Conservation (phyloP, 306 rosid species). For the Calophaca sinica region DNA sequence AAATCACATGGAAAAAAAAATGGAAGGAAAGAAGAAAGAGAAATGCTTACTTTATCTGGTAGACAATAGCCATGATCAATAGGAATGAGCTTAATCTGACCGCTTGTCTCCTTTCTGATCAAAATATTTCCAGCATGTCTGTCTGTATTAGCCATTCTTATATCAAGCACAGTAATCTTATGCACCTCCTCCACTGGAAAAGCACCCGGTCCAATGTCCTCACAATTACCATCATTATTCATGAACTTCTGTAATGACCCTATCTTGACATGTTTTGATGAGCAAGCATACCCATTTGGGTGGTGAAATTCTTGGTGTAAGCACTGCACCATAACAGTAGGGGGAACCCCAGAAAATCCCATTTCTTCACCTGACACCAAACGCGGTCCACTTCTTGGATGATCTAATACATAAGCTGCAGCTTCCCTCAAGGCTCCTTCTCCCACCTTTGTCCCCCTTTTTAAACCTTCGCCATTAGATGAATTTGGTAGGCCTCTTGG, state of each 20-base stretch:
- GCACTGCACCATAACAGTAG: slow-evolving; percentile 58
- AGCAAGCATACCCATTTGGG: slow-evolving; percentile 57
- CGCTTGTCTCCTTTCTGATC: slow-evolving; percentile 54
- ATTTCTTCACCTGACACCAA: slow-evolving; percentile 47
- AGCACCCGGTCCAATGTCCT: slow-evolving; percentile 73
- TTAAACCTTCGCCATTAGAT: slow-evolving; percentile 65
- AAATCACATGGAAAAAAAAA: background rate
- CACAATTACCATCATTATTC: slow-evolving; percentile 73
- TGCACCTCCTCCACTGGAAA: slow-evolving; percentile 80
- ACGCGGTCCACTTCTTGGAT: slow-evolving; percentile 56
- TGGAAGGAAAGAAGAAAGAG: background rate
- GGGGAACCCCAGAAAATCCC: slow-evolving; percentile 66
- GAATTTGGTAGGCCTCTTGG: slow-evolving; percentile 82
- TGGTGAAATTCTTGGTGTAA: slow-evolving; percentile 56
- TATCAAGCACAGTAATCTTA: slow-evolving; percentile 76
- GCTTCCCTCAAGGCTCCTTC: slow-evolving; percentile 65
- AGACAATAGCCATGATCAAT: slow-evolving; percentile 91
- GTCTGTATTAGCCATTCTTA: slow-evolving; percentile 89
- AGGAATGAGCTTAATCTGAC: slow-evolving; percentile 68
- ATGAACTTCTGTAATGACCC: slow-evolving; percentile 79
- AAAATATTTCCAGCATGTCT: slow-evolving; percentile 87
- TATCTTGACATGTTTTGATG: slow-evolving; percentile 62
- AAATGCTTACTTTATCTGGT: slow-evolving; percentile 69
- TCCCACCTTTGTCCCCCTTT: slow-evolving; percentile 63
- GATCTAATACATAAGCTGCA: slow-evolving; percentile 60